Conservation (phyloP, 2,329 filamentous ascomycete genomes). For the Phoma sp. region DNA sequence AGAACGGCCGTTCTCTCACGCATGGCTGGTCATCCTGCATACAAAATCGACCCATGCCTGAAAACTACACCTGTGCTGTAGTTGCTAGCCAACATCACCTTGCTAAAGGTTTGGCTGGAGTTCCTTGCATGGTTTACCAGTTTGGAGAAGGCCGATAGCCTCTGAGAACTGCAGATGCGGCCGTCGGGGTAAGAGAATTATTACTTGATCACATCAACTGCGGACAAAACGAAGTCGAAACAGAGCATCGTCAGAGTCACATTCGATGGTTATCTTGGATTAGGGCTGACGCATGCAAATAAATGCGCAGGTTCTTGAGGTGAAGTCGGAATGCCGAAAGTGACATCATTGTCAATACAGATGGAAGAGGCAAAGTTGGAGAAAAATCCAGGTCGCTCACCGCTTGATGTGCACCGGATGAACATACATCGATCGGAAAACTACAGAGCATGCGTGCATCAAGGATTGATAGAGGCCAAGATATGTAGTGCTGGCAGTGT, state of each 20-base stretch:
- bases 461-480: background rate
- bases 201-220: slow-evolving; percentile 2
- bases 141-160: background rate
- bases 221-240: background rate
- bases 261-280: background rate
- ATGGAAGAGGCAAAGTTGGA: background rate
- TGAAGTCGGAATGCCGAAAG: background rate
- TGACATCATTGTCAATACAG: background rate
- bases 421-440: background rate
- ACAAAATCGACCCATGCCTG: background rate
- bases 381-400: background rate
- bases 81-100: background rate
- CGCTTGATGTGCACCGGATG: background rate
- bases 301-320: background rate
- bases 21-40: background rate
- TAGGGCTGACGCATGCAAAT: background rate
- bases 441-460: background rate
- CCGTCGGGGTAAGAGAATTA: slow-evolving; percentile 6
- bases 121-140: background rate
- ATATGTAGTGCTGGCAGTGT: background rate
- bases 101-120: slow-evolving; percentile 6
- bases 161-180: slow-evolving; percentile 5
- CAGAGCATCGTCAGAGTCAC: background rate
- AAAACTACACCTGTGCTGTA: slow-evolving; percentile 1
- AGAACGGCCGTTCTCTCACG: background rate